These are phyloP conservation scores for Aspergillus neoniger DNA, from an alignment of 2,329 filamentous ascomycete species.

Conservation along the genomic window DNA sequence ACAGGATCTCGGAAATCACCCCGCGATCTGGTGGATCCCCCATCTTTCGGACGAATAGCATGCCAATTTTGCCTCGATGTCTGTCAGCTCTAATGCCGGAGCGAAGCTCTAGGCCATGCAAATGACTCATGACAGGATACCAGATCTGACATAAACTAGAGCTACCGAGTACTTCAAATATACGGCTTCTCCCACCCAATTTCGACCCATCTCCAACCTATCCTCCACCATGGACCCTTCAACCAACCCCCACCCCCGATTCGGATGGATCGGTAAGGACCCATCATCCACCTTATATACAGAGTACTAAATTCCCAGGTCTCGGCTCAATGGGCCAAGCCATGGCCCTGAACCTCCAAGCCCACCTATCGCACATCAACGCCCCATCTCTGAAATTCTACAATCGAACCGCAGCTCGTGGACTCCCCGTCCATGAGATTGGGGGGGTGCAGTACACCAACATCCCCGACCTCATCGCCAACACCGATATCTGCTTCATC, in stretches of 20 bases:
- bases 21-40: not conserved
- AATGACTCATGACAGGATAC: not conserved
- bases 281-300: not conserved
- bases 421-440: not conserved
- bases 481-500: not conserved
- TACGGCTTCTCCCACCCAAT: no score
- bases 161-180: no score
- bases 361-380: not conserved
- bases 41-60: not conserved
- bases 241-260: not conserved
- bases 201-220: no score
- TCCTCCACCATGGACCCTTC: not conserved
- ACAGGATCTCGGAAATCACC: not conserved
- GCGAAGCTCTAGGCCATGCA: not conserved
- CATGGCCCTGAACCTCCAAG: conserved; percentile 1
- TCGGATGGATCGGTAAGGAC: not conserved
- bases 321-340: not conserved
- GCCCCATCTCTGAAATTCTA: not conserved
- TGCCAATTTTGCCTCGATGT: not conserved
- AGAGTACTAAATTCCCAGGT: not conserved
- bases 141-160: no score
- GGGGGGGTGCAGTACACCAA: not conserved
- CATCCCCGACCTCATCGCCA: not conserved
- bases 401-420: not conserved
- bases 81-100: not conserved